These are phyloP conservation scores for Cicer yamashitae DNA, from an alignment of 306 rosid species.

Conservation along the genomic window DNA sequence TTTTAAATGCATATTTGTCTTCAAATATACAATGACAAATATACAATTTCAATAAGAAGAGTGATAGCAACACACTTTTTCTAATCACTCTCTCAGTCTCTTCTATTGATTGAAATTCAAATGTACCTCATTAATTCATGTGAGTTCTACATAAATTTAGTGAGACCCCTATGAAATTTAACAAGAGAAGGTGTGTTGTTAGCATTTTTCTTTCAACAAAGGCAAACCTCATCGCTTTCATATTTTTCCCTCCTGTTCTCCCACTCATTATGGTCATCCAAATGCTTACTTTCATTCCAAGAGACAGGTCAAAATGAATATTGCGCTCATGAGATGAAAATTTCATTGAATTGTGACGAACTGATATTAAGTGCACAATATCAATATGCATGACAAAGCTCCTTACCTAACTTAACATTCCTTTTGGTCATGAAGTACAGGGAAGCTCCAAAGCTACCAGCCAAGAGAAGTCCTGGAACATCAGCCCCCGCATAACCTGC, in stretches of 20 bases:
- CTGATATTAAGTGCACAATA: slow-evolving; percentile 1
- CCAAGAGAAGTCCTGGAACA: slow-evolving; percentile 96
- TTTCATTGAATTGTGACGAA: slow-evolving; percentile 33
- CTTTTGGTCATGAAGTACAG: slow-evolving; percentile 92
- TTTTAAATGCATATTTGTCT: slow-evolving; percentile 30
- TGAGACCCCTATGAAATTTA: background rate
- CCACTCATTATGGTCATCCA: slow-evolving; percentile 11
- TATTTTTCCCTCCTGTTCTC: slow-evolving; percentile 9
- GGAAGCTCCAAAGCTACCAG: slow-evolving; percentile 99
- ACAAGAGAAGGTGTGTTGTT: background rate
- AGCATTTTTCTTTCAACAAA: background rate
- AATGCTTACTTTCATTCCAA: slow-evolving; percentile 35
- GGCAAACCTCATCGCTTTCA: slow-evolving; percentile 12
- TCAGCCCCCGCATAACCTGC: slow-evolving; percentile 73
- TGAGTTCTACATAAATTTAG: background rate
- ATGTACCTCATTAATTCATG: background rate
- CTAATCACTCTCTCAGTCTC: background rate
- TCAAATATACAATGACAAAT: slow-evolving; percentile 31
- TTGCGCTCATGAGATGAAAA: background rate
- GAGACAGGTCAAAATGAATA: slow-evolving; percentile 23
- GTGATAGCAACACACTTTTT: background rate
- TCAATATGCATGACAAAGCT: slow-evolving; percentile 34
- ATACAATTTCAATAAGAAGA: slow-evolving; percentile 19
- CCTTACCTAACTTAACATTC: slow-evolving; percentile 85
- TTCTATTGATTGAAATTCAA: background rate